Evolutionary conservation across 805 yeast genomes (phyloP), one percentile per base, ranked within the genome.

Genomic region (Candida xiaguanensis): DNA sequence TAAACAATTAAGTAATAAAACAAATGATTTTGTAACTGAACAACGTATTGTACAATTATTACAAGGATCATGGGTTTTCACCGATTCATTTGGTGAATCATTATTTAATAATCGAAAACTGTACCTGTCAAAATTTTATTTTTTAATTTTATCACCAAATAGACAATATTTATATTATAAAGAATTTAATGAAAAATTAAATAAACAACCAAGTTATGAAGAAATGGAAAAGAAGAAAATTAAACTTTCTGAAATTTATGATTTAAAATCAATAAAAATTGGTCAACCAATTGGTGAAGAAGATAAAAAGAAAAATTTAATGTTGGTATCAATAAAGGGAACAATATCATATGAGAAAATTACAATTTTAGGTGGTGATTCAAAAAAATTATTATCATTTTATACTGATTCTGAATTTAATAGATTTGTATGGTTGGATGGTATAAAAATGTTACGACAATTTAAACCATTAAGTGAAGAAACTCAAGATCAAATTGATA

Each of bases 21-120:
- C 82, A 0, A 63, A 72, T 41, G 82, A 79, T 27, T 85, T 84
- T 55, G 88, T 86, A 12, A 75, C 76, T 41, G 89, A 84, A 55
- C 93, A 85, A 61, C 71, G 91, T 50, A 78, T 82, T 33, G 59
- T 84, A 41, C 81, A 79, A 52, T 61, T 87, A 35, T 78, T 87
- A 19, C 79, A 75, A 51, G 95, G 95, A 1, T 74, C 85, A 2
- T 87, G 95, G 95, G 90, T 84, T 11, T 82, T 70, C 53, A 72
- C 81, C 1, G 82, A 80, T 26, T 64, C 72, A 38, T 88, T 65
- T 41, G 73, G 72, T 1, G 70, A 66, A 36, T 42, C 40, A 14
- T 43, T 58, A 18, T 44, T 55, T 38, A 48, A 45, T 19, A 31
- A 45, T 12, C 27, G 26, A 12, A 41, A 35, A 19, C 37, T 34